These are phyloP conservation scores for Oryza brachyantha DNA, from an alignment of 176 grass and related monocot genomes.

Conservation along the genomic window DNA sequence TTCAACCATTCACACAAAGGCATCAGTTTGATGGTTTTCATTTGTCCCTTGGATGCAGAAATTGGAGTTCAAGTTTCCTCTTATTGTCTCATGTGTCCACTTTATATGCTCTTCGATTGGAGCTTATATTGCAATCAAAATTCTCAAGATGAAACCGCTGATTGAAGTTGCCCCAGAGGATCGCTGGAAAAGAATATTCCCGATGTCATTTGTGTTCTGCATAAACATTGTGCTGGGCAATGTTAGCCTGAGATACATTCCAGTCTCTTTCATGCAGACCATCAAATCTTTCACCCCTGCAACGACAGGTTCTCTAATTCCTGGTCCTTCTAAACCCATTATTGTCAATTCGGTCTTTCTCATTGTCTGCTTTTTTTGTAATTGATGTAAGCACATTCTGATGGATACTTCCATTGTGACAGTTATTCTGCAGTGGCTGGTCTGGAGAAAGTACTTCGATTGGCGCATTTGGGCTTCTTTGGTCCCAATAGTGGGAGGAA, in stretches of 20 bases:
- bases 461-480: constrained; percentile 82
- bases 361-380: neutral
- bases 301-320: constrained; percentile 65
- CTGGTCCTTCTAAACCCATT: neutral
- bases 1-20: neutral
- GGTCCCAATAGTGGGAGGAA: constrained; percentile 75
- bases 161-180: constrained; percentile 87
- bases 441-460: constrained; percentile 76
- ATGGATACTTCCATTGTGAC: constrained; percentile 7
- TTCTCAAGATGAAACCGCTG: constrained; percentile 77
- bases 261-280: constrained; percentile 97
- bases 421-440: constrained; percentile 83
- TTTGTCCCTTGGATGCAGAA: constrained; percentile 44
- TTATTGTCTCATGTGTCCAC: constrained; percentile 92
- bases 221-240: constrained; percentile 97
- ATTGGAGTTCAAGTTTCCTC: constrained; percentile 91
- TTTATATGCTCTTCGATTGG: constrained; percentile 95
- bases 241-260: constrained; percentile 87
- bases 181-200: constrained; percentile 94
- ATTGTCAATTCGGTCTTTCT: neutral
- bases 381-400: constrained; percentile 3
- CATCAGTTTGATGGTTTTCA: neutral
- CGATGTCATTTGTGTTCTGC: constrained; percentile 98
- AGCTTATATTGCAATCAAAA: constrained; percentile 80
- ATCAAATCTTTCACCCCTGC: constrained; percentile 99